Evolutionary conservation across 1,284 basidiomycete genomes (phyloP).

Genomic region (Wolfiporia cocos): DNA sequence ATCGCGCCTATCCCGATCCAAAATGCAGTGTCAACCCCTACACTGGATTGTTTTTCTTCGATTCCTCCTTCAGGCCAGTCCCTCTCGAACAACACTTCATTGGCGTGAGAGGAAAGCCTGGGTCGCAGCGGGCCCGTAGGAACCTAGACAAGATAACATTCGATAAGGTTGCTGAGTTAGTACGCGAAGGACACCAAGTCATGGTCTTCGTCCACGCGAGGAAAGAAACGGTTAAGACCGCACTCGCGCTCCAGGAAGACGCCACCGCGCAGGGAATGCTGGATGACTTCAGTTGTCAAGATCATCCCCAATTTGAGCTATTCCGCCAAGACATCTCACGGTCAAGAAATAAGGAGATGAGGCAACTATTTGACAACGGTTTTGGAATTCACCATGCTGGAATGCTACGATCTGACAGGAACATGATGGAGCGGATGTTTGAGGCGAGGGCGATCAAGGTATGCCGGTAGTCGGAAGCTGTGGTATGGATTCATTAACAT

Average conservation of each 20-base stretch:
- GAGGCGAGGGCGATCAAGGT: constrained; percentile 90
- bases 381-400: constrained; percentile 99
- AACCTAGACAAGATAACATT: constrained; percentile 91
- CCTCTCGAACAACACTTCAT: constrained; percentile 98
- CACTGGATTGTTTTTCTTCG: constrained; percentile 97
- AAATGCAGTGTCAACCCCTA: constrained; percentile 78
- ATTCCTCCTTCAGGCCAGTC: constrained; percentile 94
- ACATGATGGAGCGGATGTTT: constrained; percentile 95
- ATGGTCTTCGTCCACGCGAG: constrained; percentile 99
- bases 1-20: too few relatives aligned
- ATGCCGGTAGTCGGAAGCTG: background rate
- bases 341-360: constrained; percentile 96
- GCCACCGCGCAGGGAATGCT: constrained; percentile 68
- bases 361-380: constrained; percentile 86
- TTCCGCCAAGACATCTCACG: constrained; percentile 78
- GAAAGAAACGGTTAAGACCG: constrained; percentile 97
- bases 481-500: background rate
- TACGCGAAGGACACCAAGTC: constrained; percentile 90
- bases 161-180: constrained; percentile 84
- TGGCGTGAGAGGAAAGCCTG: constrained; percentile 90
- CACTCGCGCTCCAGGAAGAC: constrained; percentile 80
- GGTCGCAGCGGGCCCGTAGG: constrained; percentile 68
- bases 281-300: constrained; percentile 77
- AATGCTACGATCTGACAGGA: constrained; percentile 93
- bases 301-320: constrained; percentile 70